Conservation (phyloP, 352 stramenopile species). For the Stephanocyclus meneghinianus region DNA sequence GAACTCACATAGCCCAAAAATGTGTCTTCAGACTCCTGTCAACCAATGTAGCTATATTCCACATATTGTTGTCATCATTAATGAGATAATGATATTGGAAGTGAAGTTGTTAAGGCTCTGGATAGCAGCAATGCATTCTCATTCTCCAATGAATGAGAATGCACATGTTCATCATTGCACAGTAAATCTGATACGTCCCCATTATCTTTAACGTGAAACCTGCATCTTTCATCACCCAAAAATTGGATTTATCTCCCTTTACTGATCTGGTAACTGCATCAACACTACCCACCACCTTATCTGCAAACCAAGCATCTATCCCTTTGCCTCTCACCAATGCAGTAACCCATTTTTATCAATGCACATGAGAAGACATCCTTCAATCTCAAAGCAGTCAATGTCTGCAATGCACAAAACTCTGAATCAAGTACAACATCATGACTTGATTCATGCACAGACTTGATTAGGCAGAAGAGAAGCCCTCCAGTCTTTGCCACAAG, state of each 20-base stretch:
- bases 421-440: too few relatives aligned
- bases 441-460: too few relatives aligned
- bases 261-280: neutral
- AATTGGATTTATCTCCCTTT: neutral
- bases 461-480: too few relatives aligned
- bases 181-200: too few relatives aligned
- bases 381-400: neutral
- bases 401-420: too few relatives aligned
- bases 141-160: neutral
- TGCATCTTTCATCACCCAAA: neutral
- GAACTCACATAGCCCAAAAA: constrained; percentile 30
- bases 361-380: neutral
- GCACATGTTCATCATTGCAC: too few relatives aligned
- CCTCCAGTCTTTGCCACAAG: too few relatives aligned
- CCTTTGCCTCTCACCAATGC: neutral
- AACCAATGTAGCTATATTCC: constrained; percentile 19
- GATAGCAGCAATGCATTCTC: constrained; percentile 9
- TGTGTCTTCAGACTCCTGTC: constrained; percentile 40
- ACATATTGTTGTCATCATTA: constrained; percentile 50
- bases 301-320: neutral
- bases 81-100: constrained; percentile 35
- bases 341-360: neutral
- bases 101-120: constrained; percentile 19
- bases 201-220: too few relatives aligned
- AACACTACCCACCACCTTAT: neutral